phyloP scores from a whole-genome alignment of 345 rosid species.

The Hibiscus tridactylites region DNA sequence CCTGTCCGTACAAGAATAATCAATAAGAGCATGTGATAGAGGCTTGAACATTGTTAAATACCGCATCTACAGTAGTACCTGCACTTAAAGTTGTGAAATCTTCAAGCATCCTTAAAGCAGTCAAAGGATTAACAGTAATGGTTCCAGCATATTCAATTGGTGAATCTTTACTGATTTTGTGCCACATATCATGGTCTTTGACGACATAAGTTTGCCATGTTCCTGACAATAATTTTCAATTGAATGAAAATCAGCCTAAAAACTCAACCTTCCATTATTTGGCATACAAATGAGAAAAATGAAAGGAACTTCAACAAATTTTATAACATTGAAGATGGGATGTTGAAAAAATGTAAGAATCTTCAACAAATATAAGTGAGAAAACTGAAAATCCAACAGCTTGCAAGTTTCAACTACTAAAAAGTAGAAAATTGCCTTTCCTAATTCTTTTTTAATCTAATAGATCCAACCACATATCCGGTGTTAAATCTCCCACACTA shows the following conservation, averaged over 20 bases:
- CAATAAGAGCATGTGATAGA: constrained; percentile 11
- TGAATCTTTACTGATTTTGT: constrained; percentile 57
- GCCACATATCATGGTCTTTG: constrained; percentile 72
- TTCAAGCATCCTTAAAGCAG: constrained; percentile 82
- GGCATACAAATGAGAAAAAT: not conserved
- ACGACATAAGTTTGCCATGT: constrained; percentile 81
- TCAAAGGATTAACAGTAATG: constrained; percentile 78
- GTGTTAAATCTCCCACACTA: not conserved
- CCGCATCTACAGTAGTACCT: constrained; percentile 27
- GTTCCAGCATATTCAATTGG: constrained; percentile 89
- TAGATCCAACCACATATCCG: not conserved
- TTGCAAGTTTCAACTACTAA: not conserved
- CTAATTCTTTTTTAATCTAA: not conserved
- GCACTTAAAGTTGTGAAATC: constrained; percentile 54
- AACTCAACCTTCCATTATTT: not conserved
- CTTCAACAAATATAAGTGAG: not conserved
- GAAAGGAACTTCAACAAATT: not conserved
- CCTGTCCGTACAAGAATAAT: constrained; percentile 34
- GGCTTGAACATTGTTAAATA: not conserved
- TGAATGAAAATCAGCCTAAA: not conserved
- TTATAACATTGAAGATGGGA: not conserved
- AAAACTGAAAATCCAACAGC: not conserved
- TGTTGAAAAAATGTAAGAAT: not conserved
- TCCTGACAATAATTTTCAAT: constrained; percentile 23
- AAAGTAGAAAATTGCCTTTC: not conserved